Base-by-base conservation (phyloP, 306 rosid species). In the Ormosia semicastrata region DNA sequence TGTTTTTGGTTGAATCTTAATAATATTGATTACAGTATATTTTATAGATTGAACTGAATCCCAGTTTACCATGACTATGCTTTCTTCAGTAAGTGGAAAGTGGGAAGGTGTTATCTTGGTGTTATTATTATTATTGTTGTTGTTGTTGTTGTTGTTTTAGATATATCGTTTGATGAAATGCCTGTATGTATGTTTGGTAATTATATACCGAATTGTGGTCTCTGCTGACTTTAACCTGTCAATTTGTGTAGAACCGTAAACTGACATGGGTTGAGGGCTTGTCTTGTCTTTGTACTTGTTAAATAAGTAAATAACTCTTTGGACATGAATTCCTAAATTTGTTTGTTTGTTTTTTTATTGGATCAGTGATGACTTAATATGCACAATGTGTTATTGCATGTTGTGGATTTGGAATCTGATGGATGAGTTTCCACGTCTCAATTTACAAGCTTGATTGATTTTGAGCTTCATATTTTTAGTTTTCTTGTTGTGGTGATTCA, bases 141-240 rank as follows among this genome's bases (percentile, higher is more conserved):
- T 39, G 0, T 40, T 43, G 0, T 75, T 75, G 18, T 66, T 75
- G 3, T 39, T 47, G 15, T 62, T 60, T 70, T 43, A 56, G 62
- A 73, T 74, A 10, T 66, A 63, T 13, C 13, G 69, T 77, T 77
- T 78, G 86, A 71, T 44, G 47, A 71, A 83, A 72, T 76, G 72
- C 43, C 75, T 64, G 8, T 39, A 0, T 44, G 36, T 30, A 13
- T 40, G 29, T 24, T 70, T 50, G 29, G 58, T 40, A 6, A 11
- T 73, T 54, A 53, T 7, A 73, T 40, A 47, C 7, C 6, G 24
- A 49, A n/a, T n/a, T n/a, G n/a, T n/a, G 13, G 5, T 49, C 24
- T 44, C 10, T 47, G 50, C 18, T 76, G 47, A 9, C 17, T 76
- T 63, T 47, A 14, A 77, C 74, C 4, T 49, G 36, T 10, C 47